These are phyloP conservation scores for Wickerhamomyces sp. DNA, from an alignment of 1,139 yeast species.

Conservation along the genomic window DNA sequence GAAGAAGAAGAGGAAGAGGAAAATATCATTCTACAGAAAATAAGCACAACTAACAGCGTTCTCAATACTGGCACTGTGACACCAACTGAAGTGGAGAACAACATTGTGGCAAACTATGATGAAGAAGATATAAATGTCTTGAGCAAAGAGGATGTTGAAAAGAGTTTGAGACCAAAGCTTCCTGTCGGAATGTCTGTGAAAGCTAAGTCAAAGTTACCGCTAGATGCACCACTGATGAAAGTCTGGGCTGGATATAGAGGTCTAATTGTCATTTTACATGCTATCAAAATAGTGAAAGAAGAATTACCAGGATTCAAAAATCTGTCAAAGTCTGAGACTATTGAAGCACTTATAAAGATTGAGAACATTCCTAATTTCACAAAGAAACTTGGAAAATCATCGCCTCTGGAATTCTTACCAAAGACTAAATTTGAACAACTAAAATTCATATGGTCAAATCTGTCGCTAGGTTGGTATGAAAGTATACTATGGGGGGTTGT, in stretches of 20 bases:
- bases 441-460: conserved; percentile 54
- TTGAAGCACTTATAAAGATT: conserved; percentile 35
- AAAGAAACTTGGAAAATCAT: conserved; percentile 23
- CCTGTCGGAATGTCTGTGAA: conserved; percentile 63
- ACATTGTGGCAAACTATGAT: conserved; percentile 5
- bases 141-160: conserved; percentile 16
- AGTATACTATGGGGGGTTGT: conserved; percentile 64
- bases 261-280: conserved; percentile 38
- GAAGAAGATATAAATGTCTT: conserved; percentile 3
- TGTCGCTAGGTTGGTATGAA: conserved; percentile 74
- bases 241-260: conserved; percentile 63
- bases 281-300: conserved; percentile 35
- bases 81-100: conserved; percentile 4
- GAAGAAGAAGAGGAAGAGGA: conserved; percentile 4
- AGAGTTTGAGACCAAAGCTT: conserved; percentile 28
- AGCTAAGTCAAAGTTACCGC: conserved; percentile 55
- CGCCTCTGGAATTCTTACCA: conserved; percentile 30
- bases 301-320: conserved; percentile 33
- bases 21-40: neutral
- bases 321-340: conserved; percentile 13
- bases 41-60: conserved; percentile 2
- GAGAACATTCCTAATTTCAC: conserved; percentile 32
- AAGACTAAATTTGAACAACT: conserved; percentile 40
- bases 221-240: conserved; percentile 41
- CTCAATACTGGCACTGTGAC: neutral